Conservation (phyloP, 352 stramenopile genomes). For the Phytophthora hybrid region DNA sequence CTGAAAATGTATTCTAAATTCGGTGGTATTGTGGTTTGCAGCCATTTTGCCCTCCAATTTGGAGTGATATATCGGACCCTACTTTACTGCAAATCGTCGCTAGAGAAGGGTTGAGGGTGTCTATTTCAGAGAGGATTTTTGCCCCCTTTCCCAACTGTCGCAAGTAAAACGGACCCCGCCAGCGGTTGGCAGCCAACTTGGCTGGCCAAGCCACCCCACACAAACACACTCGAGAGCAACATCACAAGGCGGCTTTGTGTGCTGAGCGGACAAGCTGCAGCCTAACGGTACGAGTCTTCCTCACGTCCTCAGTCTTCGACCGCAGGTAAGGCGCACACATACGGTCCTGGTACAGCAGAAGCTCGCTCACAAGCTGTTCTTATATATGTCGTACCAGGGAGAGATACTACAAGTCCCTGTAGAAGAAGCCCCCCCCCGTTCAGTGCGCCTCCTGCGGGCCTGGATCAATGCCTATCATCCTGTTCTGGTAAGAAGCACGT, state of each 20-base stretch:
- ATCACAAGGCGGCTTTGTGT: neutral
- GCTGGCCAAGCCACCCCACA: neutral
- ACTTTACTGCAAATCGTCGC: neutral
- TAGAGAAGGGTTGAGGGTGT: neutral
- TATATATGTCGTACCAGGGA: no score
- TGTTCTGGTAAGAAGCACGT: no score
- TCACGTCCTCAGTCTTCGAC: no score
- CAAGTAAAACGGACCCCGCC: neutral
- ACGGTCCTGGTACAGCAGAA: neutral
- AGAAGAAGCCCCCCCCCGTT: no score
- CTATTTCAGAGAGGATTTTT: neutral
- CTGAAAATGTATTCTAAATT: no score
- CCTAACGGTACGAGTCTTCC: neutral
- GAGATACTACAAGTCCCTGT: no score
- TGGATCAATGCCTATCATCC: no score
- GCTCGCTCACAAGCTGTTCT: no score
- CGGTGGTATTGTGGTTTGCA: neutral
- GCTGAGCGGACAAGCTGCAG: neutral
- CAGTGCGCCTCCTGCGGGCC: no score
- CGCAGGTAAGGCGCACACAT: neutral
- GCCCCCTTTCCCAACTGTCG: neutral
- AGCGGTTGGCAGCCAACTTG: no score
- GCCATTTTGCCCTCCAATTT: neutral
- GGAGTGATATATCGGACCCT: neutral
- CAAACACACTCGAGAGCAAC: neutral